A percentile compares a stretch with the other conserved stretches of the same genome.
These are phyloP conservation scores for Ballota nigra DNA, from an alignment of 257 asterid genomes.

Conservation along the genomic window DNA sequence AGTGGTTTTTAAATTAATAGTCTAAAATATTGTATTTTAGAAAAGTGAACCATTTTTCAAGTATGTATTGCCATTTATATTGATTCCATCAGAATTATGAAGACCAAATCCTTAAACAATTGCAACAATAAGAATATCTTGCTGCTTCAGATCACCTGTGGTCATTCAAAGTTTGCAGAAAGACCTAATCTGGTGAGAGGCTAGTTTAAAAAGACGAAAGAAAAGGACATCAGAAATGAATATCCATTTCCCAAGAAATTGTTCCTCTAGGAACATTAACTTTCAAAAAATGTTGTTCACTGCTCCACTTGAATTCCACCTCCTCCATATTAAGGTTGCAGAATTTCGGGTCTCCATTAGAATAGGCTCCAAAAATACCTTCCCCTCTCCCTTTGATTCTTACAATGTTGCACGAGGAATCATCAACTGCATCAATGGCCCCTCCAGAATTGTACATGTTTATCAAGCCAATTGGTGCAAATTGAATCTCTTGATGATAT, in stretches of 20 bases:
- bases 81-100: too few species aligned
- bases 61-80: too few species aligned
- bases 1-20: too few species aligned
- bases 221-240: conserved; percentile 31
- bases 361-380: conserved; percentile 52
- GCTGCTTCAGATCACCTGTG: too few species aligned
- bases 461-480: conserved; percentile 51
- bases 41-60: too few species aligned
- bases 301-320: conserved; percentile 28
- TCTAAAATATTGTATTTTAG: too few species aligned
- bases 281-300: conserved; percentile 34
- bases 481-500: conserved; percentile 31
- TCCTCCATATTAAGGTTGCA: conserved; percentile 40
- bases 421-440: conserved; percentile 38
- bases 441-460: conserved; percentile 69
- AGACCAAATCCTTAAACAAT: too few species aligned
- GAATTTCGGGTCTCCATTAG: conserved; percentile 34
- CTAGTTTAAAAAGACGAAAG: neutral
- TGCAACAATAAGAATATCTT: too few species aligned
- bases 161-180: too few species aligned
- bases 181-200: too few species aligned
- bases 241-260: conserved; percentile 45
- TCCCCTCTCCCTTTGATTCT: conserved; percentile 48
- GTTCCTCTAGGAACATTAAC: conserved; percentile 39
- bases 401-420: conserved; percentile 15